Conservation (phyloP, 2,329 filamentous ascomycete genomes). For the Pseudogymnoascus sp. region DNA sequence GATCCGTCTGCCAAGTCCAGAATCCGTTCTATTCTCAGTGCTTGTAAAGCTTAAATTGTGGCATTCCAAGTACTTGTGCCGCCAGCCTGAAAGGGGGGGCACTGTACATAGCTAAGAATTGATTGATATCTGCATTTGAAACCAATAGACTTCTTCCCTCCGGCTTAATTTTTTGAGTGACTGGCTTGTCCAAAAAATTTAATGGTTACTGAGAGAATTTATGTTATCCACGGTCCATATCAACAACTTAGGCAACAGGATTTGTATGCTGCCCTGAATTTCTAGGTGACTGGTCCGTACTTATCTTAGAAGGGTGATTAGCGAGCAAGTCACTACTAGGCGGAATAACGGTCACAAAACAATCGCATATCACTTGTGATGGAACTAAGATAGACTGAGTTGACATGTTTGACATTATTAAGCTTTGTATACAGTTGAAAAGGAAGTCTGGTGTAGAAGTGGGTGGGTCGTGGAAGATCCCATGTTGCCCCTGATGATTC, state of each 20-base stretch:
- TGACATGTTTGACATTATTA: background rate
- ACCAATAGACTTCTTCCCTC: too few relatives aligned
- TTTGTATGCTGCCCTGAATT: too few relatives aligned
- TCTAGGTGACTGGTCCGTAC: background rate
- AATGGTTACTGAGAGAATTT: too few relatives aligned
- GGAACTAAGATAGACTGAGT: background rate
- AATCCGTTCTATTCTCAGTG: background rate
- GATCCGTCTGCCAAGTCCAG: background rate
- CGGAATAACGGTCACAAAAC: background rate
- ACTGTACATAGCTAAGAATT: too few relatives aligned
- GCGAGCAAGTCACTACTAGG: background rate
- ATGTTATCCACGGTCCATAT: too few relatives aligned
- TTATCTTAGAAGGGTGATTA: background rate
- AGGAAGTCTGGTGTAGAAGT: background rate
- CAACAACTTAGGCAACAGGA: too few relatives aligned
- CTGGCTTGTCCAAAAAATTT: too few relatives aligned
- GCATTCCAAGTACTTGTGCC: background rate
- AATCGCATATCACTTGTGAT: background rate
- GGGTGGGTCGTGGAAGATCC: background rate
- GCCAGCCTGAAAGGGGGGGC: too few relatives aligned
- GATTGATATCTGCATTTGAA: too few relatives aligned
- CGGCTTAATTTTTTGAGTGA: too few relatives aligned
- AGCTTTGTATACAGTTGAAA: slow-evolving; percentile 3
- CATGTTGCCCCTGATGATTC: background rate
- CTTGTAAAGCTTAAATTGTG: slow-evolving; percentile 8